phyloP scores from a whole-genome alignment of 805 yeast species.

The Monosporozyma aerobia region DNA sequence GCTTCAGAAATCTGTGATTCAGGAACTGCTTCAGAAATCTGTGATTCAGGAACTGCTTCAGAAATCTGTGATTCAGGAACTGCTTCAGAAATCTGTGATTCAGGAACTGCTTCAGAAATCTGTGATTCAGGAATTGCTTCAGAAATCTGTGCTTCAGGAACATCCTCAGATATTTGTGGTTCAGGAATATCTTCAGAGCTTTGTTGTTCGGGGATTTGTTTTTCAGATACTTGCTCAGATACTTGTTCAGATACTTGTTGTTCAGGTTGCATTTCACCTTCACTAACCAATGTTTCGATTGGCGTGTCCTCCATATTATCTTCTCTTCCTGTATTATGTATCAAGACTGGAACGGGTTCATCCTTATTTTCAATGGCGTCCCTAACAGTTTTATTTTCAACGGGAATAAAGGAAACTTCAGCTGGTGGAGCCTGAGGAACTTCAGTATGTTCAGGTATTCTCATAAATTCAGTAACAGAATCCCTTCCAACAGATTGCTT shows the following conservation, averaged over 20 bases:
- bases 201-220: too few species aligned
- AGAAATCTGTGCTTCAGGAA: too few species aligned
- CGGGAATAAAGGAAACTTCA: not conserved
- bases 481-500: not conserved
- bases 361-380: not conserved
- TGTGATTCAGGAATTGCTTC: too few species aligned
- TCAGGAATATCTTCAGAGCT: too few species aligned
- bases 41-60: too few species aligned
- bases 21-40: too few species aligned
- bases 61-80: too few species aligned
- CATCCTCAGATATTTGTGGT: too few species aligned
- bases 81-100: too few species aligned
- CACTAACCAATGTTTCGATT: not conserved
- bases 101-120: not conserved
- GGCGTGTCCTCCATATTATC: not conserved
- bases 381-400: slow-evolving; percentile 1
- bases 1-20: too few species aligned
- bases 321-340: not conserved
- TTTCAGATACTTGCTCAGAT: not conserved
- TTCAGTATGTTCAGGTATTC: not conserved
- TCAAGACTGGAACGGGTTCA: not conserved
- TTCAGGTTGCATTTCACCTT: not conserved
- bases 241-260: not conserved
- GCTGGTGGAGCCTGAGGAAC: not conserved
- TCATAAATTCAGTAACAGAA: not conserved